Conservation (phyloP, 1,284 basidiomycete genomes). For the Tylopilus sp. region DNA sequence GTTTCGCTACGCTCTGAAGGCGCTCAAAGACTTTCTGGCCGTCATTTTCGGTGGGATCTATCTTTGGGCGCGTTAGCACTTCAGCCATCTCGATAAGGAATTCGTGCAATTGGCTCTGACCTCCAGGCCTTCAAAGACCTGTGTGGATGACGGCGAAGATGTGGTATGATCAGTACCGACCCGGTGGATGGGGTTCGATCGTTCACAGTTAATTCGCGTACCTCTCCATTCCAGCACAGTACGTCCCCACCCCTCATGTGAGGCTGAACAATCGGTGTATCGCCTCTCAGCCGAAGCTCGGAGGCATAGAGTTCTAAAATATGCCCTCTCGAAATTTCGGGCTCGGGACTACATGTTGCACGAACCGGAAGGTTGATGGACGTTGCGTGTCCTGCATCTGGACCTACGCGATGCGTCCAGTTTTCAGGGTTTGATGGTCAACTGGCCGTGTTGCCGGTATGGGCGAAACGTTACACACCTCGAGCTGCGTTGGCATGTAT, state of each 20-base stretch:
- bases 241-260: slow-evolving; percentile 55
- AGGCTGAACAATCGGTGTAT: slow-evolving; percentile 64
- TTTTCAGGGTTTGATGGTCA: not conserved
- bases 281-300: slow-evolving; percentile 75
- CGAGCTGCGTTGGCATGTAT: slow-evolving; percentile 45
- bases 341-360: not conserved
- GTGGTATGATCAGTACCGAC: not conserved
- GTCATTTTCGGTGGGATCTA: slow-evolving; percentile 67
- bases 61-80: slow-evolving; percentile 32
- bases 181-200: not conserved
- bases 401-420: slow-evolving; percentile 41
- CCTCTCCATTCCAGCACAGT: slow-evolving; percentile 90
- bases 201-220: slow-evolving; percentile 31
- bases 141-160: not conserved
- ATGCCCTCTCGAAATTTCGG: slow-evolving; percentile 19
- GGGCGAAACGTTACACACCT: slow-evolving; percentile 37
- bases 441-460: not conserved
- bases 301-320: slow-evolving; percentile 59
- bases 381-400: slow-evolving; percentile 49
- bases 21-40: slow-evolving; percentile 61
- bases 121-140: slow-evolving; percentile 77
- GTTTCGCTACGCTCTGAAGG: slow-evolving; percentile 40
- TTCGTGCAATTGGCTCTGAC: slow-evolving; percentile 32
- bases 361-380: slow-evolving; percentile 16
- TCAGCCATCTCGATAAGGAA: not conserved